A percentile compares a stretch with the other conserved stretches of the same genome.
Conservation (phyloP, 352 stramenopile genomes). For the Phytopythium cucurbitacearum region DNA sequence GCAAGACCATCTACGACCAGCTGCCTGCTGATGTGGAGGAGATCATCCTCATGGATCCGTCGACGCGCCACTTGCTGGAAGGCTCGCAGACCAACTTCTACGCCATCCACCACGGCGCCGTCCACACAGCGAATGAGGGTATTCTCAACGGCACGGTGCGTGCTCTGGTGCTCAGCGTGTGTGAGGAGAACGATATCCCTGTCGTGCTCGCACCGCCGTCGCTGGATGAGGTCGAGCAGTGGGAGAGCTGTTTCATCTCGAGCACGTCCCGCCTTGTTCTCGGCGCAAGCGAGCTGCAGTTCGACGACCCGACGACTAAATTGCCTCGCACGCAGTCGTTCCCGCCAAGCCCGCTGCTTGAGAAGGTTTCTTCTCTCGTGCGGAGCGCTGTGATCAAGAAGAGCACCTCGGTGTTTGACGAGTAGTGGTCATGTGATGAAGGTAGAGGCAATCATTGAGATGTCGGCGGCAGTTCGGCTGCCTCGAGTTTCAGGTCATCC, state of each 20-base stretch:
- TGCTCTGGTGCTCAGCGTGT: conserved; percentile 67
- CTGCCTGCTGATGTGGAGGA: conserved; percentile 69
- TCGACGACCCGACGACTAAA: conserved; percentile 31
- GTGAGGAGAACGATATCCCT: conserved; percentile 39
- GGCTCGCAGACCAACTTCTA: conserved; percentile 87
- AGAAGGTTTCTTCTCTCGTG: conserved; percentile 39
- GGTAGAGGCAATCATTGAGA: no score
- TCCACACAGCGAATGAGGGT: conserved; percentile 64
- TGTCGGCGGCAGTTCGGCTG: no score
- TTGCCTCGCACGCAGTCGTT: conserved; percentile 25
- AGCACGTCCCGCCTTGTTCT: conserved; percentile 81
- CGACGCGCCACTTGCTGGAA: conserved; percentile 51
- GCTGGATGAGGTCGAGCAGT: conserved; percentile 49
- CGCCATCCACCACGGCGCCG: conserved; percentile 36
- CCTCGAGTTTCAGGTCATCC: no score
- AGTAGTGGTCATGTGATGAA: background rate
- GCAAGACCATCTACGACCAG: conserved; percentile 68
- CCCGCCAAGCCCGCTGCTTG: conserved; percentile 28
- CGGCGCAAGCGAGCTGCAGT: conserved; percentile 44
- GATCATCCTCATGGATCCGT: conserved; percentile 81
- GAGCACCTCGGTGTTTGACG: conserved; percentile 56
- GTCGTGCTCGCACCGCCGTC: conserved; percentile 48
- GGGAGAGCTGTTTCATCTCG: conserved; percentile 80
- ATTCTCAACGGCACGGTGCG: conserved; percentile 80
- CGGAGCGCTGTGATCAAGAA: conserved; percentile 43